Evolutionary conservation across 495 filamentous ascomycete species (phyloP), one percentile per base, ranked within the genome.

Genomic region (Xylaria scruposa): DNA sequence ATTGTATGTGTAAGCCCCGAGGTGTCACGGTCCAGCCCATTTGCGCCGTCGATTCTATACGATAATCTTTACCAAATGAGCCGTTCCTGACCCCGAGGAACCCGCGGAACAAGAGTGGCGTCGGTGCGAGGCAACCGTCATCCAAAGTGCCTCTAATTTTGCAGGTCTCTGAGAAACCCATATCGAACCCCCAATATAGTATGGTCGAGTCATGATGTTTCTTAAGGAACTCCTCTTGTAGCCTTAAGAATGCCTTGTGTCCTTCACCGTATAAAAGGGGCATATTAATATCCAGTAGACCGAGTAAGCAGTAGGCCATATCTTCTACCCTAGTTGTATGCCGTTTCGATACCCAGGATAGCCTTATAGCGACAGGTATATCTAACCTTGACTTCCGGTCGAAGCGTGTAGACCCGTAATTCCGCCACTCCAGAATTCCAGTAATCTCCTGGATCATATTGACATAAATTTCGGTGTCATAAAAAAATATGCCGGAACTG

Each of bases 241-340:
- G 38, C 15, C 73, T 44, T n/a, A 61, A 33, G 70, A 73, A 75
- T 29, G 73, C 72, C 56, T 51, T 64, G 26, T 64, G 21, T 1
- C 72, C 72, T 31, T 74, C 69, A 3, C 72, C 72, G 26, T 74
- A 76, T 9, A 73, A 31, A 40, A 75, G 42, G 6, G 72, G 72
- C 73, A 75, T 72, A 33, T 62, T 66, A 36, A 75, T 59, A 31
- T 68, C 69, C 38, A 77, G 73, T 44, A 77, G 12, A 10, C 75
- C 75, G 58, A 76, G 66, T 38, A 77, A 59, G 44, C 44, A 75
- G 29, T 77, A 77, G 15, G 75, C 75, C 9, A 58, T 44, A 71
- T 77, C 75, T 60, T 77, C 74, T 38, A 49, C 17, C 49, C 73
- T 63, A 38, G 74, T 63, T 26, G 75, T 77, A 47, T 63, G 26